A percentile compares a stretch with the other conserved stretches of the same genome.
These are phyloP conservation scores for Auriscalpium vulgare DNA, from an alignment of 768 basidiomycete genomes.

Conservation along the genomic window DNA sequence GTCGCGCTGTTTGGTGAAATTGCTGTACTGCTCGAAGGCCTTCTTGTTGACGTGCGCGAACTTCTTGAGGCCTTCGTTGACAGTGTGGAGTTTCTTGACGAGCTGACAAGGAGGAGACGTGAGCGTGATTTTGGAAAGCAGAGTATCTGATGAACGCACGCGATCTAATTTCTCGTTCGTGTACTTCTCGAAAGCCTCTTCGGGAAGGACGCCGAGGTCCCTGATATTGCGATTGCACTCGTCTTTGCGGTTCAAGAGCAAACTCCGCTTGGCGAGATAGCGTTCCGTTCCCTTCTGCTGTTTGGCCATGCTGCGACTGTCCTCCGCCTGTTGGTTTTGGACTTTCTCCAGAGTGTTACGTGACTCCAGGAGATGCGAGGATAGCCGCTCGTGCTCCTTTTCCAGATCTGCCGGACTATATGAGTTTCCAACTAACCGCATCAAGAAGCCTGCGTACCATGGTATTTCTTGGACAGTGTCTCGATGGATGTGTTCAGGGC, in stretches of 20 bases:
- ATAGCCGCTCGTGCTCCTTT: slow-evolving; percentile 59
- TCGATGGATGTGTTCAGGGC: slow-evolving; percentile 61
- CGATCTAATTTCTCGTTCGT: slow-evolving; percentile 80
- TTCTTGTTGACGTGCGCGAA: slow-evolving; percentile 99
- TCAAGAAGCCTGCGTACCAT: slow-evolving; percentile 33
- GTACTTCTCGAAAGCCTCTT: slow-evolving; percentile 96
- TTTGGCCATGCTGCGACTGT: slow-evolving; percentile 76
- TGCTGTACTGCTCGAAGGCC: slow-evolving; percentile 96
- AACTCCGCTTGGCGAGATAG: slow-evolving; percentile 86
- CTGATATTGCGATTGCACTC: slow-evolving; percentile 94
- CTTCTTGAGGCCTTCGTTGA: slow-evolving; percentile 91
- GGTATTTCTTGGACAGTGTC: slow-evolving; percentile 50
- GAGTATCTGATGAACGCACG: slow-evolving; percentile 36
- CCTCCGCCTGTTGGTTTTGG: slow-evolving; percentile 80
- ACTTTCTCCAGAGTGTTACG: slow-evolving; percentile 59
- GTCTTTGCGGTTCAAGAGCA: slow-evolving; percentile 77
- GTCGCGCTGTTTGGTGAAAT: slow-evolving; percentile 96
- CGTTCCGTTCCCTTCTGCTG: slow-evolving; percentile 95
- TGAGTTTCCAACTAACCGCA: neutral
- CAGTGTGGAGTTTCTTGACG: slow-evolving; percentile 83
- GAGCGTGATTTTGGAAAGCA: neutral
- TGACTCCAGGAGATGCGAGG: slow-evolving; percentile 57
- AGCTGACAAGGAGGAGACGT: slow-evolving; percentile 41
- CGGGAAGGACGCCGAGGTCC: slow-evolving; percentile 91
- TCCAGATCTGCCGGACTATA: slow-evolving; percentile 47